phyloP scores from a whole-genome alignment of 1,284 basidiomycete genomes.

The Fomitopsis pinicola region DNA sequence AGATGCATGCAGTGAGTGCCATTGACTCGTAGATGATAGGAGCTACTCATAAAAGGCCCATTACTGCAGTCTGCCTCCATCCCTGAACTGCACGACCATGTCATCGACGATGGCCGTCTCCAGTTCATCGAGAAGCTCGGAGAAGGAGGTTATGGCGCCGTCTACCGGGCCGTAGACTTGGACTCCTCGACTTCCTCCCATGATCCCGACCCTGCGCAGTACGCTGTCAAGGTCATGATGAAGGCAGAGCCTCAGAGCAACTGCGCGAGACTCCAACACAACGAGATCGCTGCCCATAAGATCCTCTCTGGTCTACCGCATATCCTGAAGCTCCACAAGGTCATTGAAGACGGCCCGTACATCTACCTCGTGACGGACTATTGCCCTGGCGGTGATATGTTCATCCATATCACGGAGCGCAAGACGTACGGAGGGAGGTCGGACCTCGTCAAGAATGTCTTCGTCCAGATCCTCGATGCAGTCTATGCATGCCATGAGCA shows the following conservation, averaged over 20 bases:
- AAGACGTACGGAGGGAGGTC: conserved; percentile 44
- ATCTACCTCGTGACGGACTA: conserved; percentile 62
- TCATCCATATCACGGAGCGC: conserved; percentile 52
- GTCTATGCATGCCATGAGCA: conserved; percentile 55
- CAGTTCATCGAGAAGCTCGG: conserved; percentile 43
- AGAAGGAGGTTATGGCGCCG: conserved; percentile 30
- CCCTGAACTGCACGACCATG: conserved; percentile 20
- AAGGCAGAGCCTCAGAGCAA: conserved; percentile 45
- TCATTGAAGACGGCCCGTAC: conserved; percentile 50
- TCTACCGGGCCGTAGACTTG: conserved; percentile 37
- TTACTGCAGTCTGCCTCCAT: conserved; percentile 7
- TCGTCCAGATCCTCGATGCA: conserved; percentile 59
- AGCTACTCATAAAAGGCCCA: no score
- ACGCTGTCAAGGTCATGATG: conserved; percentile 62
- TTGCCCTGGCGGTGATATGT: conserved; percentile 60
- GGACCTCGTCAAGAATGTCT: conserved; percentile 44
- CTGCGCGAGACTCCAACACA: conserved; percentile 18
- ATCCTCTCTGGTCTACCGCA: conserved; percentile 51
- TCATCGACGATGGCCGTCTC: conserved; percentile 24
- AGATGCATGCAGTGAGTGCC: neutral
- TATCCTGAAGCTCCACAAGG: conserved; percentile 54
- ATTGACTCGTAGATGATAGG: neutral
- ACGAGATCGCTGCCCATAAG: conserved; percentile 40
- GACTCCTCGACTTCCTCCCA: conserved; percentile 44
- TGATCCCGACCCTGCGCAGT: conserved; percentile 24